A percentile compares a stretch with the other conserved stretches of the same genome.
Evolutionary conservation across 345 rosid species (phyloP).

Genomic region (Hibiscus syriacus): DNA sequence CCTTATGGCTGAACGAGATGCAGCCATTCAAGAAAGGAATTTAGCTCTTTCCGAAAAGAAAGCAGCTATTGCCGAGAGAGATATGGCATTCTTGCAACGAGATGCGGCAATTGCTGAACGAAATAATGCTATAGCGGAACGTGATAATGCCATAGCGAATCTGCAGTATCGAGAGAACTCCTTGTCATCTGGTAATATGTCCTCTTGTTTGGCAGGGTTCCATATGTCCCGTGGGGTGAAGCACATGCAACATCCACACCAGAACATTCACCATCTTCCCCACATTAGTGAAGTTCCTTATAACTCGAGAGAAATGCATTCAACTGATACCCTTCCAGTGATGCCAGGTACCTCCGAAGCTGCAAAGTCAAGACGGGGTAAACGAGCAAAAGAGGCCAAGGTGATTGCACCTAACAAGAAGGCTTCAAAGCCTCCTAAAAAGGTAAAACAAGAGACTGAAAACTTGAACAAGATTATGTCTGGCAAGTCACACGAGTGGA

Average conservation of each 20-base stretch:
- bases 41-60: slow-evolving; percentile 86
- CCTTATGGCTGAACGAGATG: slow-evolving; percentile 95
- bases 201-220: slow-evolving; percentile 67
- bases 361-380: slow-evolving; percentile 59
- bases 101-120: slow-evolving; percentile 92
- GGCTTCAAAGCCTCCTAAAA: slow-evolving; percentile 53
- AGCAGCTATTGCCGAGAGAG: slow-evolving; percentile 86
- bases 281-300: slow-evolving; percentile 53
- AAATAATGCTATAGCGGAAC: slow-evolving; percentile 76
- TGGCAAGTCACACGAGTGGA: slow-evolving; percentile 53
- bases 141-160: slow-evolving; percentile 76
- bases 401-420: slow-evolving; percentile 43
- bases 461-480: slow-evolving; percentile 59
- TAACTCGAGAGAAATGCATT: slow-evolving; percentile 51
- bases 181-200: slow-evolving; percentile 40
- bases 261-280: slow-evolving; percentile 48
- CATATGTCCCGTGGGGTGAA: slow-evolving; percentile 83
- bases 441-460: slow-evolving; percentile 71
- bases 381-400: slow-evolving; percentile 65
- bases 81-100: slow-evolving; percentile 87
- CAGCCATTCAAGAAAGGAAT: slow-evolving; percentile 85
- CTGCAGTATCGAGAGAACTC: slow-evolving; percentile 86
- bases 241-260: slow-evolving; percentile 74
- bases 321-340: slow-evolving; percentile 33
- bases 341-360: slow-evolving; percentile 47